Evolutionary conservation across 768 basidiomycete species (phyloP).

Genomic region (Tephrocybe sp.): DNA sequence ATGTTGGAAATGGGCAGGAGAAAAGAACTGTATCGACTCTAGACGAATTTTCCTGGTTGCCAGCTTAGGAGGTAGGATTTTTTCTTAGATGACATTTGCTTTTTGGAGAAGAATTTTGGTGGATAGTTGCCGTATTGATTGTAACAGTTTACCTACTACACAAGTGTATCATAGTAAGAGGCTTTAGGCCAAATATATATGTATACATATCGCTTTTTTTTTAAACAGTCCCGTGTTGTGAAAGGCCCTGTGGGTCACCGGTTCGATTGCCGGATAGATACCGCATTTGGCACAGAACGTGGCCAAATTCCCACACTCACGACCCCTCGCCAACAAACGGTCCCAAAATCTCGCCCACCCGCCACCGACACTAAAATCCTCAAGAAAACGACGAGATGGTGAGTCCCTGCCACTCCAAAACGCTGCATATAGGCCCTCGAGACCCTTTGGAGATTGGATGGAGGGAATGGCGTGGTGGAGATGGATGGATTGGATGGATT

Average conservation of each 20-base stretch:
- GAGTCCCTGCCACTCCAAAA: constrained; percentile 29
- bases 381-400: constrained; percentile 47
- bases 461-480: constrained; percentile 16
- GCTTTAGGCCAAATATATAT: not conserved
- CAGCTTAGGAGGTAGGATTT: not conserved
- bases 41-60: constrained; percentile 12
- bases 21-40: not conserved
- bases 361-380: constrained; percentile 26
- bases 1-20: not conserved
- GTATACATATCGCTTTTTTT: not conserved
- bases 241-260: not conserved
- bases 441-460: constrained; percentile 17
- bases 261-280: not conserved
- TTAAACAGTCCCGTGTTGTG: too few species aligned
- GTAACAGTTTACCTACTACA: too few species aligned
- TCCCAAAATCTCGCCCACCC: constrained; percentile 17
- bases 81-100: not conserved
- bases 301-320: constrained; percentile 20
- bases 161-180: too few species aligned
- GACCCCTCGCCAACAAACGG: not conserved
- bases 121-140: too few species aligned
- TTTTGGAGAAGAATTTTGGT: not conserved
- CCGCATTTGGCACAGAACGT: constrained; percentile 12
- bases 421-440: constrained; percentile 12
- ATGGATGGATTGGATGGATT: not conserved